phyloP scores from a whole-genome alignment of 768 basidiomycete genomes.

The Obba rivulosa region DNA sequence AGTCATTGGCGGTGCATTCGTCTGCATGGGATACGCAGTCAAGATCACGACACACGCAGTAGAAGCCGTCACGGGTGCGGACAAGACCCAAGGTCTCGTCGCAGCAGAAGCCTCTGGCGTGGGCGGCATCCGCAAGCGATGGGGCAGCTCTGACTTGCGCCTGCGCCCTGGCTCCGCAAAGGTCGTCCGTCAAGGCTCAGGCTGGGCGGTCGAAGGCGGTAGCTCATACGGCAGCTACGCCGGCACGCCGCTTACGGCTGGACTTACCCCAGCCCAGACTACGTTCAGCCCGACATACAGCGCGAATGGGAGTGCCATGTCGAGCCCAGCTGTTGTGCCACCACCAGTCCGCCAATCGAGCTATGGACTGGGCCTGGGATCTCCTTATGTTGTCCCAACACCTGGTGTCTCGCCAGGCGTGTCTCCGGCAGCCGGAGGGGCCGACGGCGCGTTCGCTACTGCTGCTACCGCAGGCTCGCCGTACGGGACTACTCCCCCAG shows the following conservation, averaged over 20 bases:
- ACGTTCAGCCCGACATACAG: slow-evolving; percentile 1
- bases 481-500: slow-evolving; percentile 10
- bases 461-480: slow-evolving; percentile 24
- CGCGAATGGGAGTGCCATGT: neutral
- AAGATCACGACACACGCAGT: slow-evolving; percentile 52
- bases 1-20: slow-evolving; percentile 91
- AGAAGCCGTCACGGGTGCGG: slow-evolving; percentile 51
- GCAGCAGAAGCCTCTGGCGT: slow-evolving; percentile 62
- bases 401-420: slow-evolving; percentile 6
- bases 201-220: slow-evolving; percentile 56
- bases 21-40: slow-evolving; percentile 75
- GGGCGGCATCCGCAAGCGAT: slow-evolving; percentile 56
- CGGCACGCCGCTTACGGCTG: slow-evolving; percentile 28
- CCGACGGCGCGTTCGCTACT: slow-evolving; percentile 14
- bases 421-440: slow-evolving; percentile 3
- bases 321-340: neutral
- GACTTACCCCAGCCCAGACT: slow-evolving; percentile 26
- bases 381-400: slow-evolving; percentile 2
- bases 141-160: slow-evolving; percentile 62
- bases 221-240: slow-evolving; percentile 33
- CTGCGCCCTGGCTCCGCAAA: slow-evolving; percentile 35
- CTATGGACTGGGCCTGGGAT: slow-evolving; percentile 13
- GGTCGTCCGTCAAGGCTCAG: slow-evolving; percentile 47
- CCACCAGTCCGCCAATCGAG: neutral
- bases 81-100: slow-evolving; percentile 52